Base-by-base conservation (phyloP, 1,139 yeast species). In the Blastobotrys apis region DNA sequence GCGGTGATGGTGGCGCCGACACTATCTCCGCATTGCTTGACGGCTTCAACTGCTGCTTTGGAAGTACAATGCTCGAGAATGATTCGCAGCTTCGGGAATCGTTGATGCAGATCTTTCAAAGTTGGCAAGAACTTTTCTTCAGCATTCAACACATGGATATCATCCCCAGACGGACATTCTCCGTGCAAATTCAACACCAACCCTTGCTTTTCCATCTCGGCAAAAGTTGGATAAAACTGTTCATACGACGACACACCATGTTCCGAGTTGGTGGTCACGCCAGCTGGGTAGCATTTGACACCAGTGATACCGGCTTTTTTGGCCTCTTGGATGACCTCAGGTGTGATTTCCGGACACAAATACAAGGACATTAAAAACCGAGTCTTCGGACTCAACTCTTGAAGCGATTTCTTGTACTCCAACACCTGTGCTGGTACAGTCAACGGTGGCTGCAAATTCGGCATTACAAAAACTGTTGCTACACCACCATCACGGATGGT, bases 1-100 rank as follows among this genome's bases (percentile, higher is more conserved):
- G 97, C 97, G 9, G 98, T 92, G 52, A 92, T 85, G 2, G 97
- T 81, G 1, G 95, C 98, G 19, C 92, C 90, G 2, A 92, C 97
- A 19, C 73, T 73, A 13, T 72, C 68, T 53, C 94, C 90, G 56
- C 94, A 78, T 47, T 74, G 73, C 47, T 80, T 74, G 47, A 92
- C 80, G 9, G 87, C 76, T 17, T 84, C 84, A 39, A 92, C 72
- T 2, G 99, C 97, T 10, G 82, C 94, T 50, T 77, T 78, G 4
- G 97, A 84, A 12, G 98, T 90, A 67, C 97, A 92, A 65, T 92
- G 99, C 64, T 92, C 99, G 47, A 92, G 74, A 19, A 92, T 81
- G 49, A 94, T 92, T 56, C 86, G 81, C 60, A 92, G 75, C 39
- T 78, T 75, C 47, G 98, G 99, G 69, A 92, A 92, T 60, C 83